Conservation (phyloP, 768 basidiomycete species). For the Boletus fagicola region DNA sequence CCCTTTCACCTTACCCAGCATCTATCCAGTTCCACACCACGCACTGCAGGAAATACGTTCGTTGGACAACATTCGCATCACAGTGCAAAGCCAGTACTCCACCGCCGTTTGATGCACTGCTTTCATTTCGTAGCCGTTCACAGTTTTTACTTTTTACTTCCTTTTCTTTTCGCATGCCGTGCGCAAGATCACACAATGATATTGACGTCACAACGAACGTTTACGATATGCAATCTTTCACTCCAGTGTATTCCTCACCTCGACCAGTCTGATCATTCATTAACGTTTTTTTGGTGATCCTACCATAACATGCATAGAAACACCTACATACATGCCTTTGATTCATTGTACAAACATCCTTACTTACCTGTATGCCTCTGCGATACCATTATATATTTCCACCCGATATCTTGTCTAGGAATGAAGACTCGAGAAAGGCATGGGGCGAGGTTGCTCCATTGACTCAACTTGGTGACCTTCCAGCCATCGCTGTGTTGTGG, state of each 20-base stretch:
- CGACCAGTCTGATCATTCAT: conserved; percentile 1
- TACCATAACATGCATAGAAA: neutral
- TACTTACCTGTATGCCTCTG: neutral
- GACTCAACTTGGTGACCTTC: neutral
- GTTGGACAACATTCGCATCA: conserved; percentile 9
- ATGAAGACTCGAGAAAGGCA: neutral
- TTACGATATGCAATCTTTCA: conserved; percentile 4
- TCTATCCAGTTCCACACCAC: conserved; percentile 1
- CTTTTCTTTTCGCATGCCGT: neutral
- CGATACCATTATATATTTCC: conserved; percentile 14
- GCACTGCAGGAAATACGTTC: conserved; percentile 2
- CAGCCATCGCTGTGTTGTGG: neutral
- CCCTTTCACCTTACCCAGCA: conserved; percentile 16
- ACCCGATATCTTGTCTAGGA: neutral
- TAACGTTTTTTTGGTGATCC: conserved; percentile 2
- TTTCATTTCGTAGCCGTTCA: neutral
- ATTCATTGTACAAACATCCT: neutral
- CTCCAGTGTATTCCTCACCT: neutral
- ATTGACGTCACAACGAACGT: conserved; percentile 12
- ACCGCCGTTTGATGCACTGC: conserved; percentile 2
- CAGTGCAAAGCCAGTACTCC: conserved; percentile 14
- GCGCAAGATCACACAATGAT: conserved; percentile 17
- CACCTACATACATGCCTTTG: neutral
- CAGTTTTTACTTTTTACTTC: neutral
- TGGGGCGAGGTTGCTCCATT: neutral